Evolutionary conservation across 306 rosid species (phyloP), one percentile per base, ranked within the genome.

Genomic region (Gastrolobium bilobum): DNA sequence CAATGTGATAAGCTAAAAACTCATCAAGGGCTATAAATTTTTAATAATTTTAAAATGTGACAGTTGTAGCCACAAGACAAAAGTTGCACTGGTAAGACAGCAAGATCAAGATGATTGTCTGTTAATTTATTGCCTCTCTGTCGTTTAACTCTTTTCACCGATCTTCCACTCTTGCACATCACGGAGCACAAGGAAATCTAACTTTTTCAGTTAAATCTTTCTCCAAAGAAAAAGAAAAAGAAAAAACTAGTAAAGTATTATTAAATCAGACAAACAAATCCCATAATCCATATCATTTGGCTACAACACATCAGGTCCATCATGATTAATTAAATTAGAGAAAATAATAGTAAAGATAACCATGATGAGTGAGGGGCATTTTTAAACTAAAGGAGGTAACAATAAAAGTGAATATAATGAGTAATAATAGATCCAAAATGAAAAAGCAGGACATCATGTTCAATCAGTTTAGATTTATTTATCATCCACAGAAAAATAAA

Each of bases 171-270:
- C 75, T 75, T 75, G 61, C 82, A 77, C 71, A 78, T 82, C 90
- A 83, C 90, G 62, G 58, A 87, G 87, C 89, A 89, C 90, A 87
- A 89, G 85, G 48, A 84, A 84, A 79, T 71, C 87, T 78, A 76
- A 53, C 85, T 83, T 85, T 87, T 71, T 40, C 82, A 54, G 71
- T 47, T 69, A 10, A 68, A 81, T 53, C 75, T 82, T 85, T 64
- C 78, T 63, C 67, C 79, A 31, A 85, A 14, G 73, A 48, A 38
- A 79, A 66, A n/a, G n/a, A n/a, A 10, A 68, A 80, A 76, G 47
- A 71, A 46, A 76, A 11, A 68, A 44, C 34, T 38, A 71, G 43
- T 42, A 70, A 39, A 30, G 20, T 37, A 60, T 79, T 68, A 62
- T 82, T 83, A 71, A 70, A 65, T 47, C 76, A 79, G 68, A 77